These are phyloP conservation scores for Liquidambar formosana DNA, from an alignment of 164 flowering plant genomes.

Conservation along the genomic window DNA sequence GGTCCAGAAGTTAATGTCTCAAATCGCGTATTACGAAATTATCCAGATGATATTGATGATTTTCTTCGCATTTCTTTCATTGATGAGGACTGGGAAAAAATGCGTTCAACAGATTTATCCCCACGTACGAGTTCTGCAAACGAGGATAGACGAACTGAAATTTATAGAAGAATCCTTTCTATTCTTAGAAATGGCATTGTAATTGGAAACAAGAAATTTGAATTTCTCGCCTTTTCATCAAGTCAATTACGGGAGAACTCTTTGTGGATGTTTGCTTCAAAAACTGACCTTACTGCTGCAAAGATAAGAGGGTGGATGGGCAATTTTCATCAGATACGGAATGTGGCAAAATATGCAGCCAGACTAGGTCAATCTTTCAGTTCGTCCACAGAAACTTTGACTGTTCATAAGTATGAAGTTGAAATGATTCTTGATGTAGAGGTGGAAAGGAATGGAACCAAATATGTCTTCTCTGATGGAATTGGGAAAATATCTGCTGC, in stretches of 20 bases:
- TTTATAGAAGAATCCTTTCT: slow-evolving; percentile 62
- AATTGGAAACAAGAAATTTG: slow-evolving; percentile 82
- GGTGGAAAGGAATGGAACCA: slow-evolving; percentile 16
- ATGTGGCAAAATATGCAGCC: slow-evolving; percentile 90
- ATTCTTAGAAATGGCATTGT: slow-evolving; percentile 58
- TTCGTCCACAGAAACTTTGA: slow-evolving; percentile 76
- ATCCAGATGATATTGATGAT: slow-evolving; percentile 47
- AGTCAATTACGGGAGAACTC: slow-evolving; percentile 86
- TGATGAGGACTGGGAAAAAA: slow-evolving; percentile 71
- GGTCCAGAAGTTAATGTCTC: slow-evolving; percentile 85
- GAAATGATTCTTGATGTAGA: slow-evolving; percentile 61
- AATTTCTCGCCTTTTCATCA: slow-evolving; percentile 89
- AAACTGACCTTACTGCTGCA: slow-evolving; percentile 49
- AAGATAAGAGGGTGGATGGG: slow-evolving; percentile 84
- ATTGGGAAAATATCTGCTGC: slow-evolving; percentile 86
- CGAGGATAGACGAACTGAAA: slow-evolving; percentile 35
- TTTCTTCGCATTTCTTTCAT: slow-evolving; percentile 81
- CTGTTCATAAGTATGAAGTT: slow-evolving; percentile 49
- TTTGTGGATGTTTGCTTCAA: slow-evolving; percentile 90
- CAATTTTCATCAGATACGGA: slow-evolving; percentile 60
- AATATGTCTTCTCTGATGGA: slow-evolving; percentile 84
- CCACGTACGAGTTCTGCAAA: slow-evolving; percentile 32
- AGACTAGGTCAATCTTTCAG: slow-evolving; percentile 90
- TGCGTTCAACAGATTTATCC: slow-evolving; percentile 57
- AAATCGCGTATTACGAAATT: slow-evolving; percentile 70